Percentiles rank a stretch among this genome's conserved stretches.
Conservation (phyloP, 768 basidiomycete genomes). For the Leucogyrophana mollusca region DNA sequence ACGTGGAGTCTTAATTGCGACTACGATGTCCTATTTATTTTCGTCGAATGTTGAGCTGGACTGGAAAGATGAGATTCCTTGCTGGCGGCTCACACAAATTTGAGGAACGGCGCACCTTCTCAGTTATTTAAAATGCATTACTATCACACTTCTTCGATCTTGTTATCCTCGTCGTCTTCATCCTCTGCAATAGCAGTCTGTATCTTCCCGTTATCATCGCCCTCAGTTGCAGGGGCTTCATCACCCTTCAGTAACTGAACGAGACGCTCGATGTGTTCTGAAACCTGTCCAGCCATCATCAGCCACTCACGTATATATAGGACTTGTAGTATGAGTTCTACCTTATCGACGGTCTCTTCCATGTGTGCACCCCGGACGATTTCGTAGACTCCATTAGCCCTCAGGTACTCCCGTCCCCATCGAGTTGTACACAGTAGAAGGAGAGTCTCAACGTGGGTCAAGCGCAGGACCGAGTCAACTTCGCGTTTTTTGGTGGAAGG, state of each 20-base stretch:
- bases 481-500: conserved; percentile 85
- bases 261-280: conserved; percentile 84
- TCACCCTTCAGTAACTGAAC: conserved; percentile 84
- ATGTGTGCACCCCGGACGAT: conserved; percentile 79
- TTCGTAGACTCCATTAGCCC: conserved; percentile 82
- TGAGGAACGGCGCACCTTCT: too few species aligned
- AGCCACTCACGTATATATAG: neutral
- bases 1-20: too few species aligned
- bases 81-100: too few species aligned
- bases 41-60: too few species aligned
- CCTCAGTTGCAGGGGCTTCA: conserved; percentile 53
- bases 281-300: conserved; percentile 50
- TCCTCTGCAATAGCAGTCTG: conserved; percentile 22
- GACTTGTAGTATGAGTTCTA: conserved; percentile 26
- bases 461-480: conserved; percentile 67
- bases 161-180: conserved; percentile 67
- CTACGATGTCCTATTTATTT: too few species aligned
- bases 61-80: too few species aligned
- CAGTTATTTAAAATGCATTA: too few species aligned
- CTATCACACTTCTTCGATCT: conserved; percentile 71
- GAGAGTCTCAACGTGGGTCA: conserved; percentile 87
- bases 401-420: conserved; percentile 81
- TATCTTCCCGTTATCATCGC: conserved; percentile 33
- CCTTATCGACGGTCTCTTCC: conserved; percentile 77
- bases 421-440: conserved; percentile 86